Evolutionary conservation across 805 yeast species (phyloP), one percentile per base, ranked within the genome.

Genomic region (Ascoidea tarda): DNA sequence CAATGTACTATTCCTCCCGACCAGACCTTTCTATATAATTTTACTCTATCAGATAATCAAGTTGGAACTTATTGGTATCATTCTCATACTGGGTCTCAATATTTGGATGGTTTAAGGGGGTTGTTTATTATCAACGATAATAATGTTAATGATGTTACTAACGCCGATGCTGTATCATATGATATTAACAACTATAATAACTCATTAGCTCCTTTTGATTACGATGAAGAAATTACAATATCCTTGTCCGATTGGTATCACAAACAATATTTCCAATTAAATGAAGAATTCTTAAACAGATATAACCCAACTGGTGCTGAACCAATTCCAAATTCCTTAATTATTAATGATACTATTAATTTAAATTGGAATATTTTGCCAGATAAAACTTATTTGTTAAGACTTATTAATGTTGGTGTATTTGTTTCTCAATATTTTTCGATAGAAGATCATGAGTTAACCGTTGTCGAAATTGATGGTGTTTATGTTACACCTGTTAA

Each of bases 261-360:
- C 60, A 67, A 70, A 38, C 69, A 75, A 50, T 73, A 80, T 56
- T 66, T 68, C 33, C 73, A 66, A 2, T 69, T 83, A 32, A 64
- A 71, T 50, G 58, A 66, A 16, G 68, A 69, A 46, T 84, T 83
- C 63, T 63, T 81, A 60, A 73, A 75, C 47, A 70, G 85, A 58
- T 85, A 77, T 61, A 85, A 85, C 59, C 95, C 95, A 21, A 84
- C 90, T 1, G 95, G 95, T 46, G 88, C 86, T 16, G 95, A 85
- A 62, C 95, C 95, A 14, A 74, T 84, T 50, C 91, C 91, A 2
- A 81, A 81, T 56, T 79, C 78, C 60, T 55, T 78, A 16, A 67
- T 85, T 46, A 76, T 84, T 62, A 84, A 84, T 63, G 87, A 85
- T 57, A 71, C 86, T 5, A 71, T 74, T 51, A 79, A 80, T 57